A percentile compares a stretch with the other conserved stretches of the same genome.
These are phyloP conservation scores for Larix kaempferi DNA, from an alignment of 75 land plant genomes.

Conservation along the genomic window DNA sequence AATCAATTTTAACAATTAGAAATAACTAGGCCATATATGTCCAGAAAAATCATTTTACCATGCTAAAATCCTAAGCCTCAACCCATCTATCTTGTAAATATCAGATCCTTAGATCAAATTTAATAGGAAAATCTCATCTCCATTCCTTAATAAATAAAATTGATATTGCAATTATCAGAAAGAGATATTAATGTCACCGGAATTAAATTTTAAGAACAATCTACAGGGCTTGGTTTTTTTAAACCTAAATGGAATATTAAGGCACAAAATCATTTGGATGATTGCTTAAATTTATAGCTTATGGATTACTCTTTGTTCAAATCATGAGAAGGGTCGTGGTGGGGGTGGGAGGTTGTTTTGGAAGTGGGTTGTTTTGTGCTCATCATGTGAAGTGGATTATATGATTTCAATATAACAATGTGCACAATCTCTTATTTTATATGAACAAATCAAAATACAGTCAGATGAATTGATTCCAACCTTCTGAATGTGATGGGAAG, in stretches of 20 bases:
- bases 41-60: not conserved
- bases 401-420: not conserved
- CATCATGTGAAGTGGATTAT: not conserved
- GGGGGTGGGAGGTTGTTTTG: not conserved
- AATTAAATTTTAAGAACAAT: not conserved
- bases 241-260: not conserved
- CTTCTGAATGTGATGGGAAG: slow-evolving; percentile 14
- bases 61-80: not conserved
- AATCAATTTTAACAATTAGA: not conserved
- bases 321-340: not conserved
- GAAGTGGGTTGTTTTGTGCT: not conserved
- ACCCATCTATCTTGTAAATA: not conserved
- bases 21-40: not conserved
- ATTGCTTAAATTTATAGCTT: not conserved
- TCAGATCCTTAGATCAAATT: not conserved
- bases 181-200: not conserved
- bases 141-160: not conserved
- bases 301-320: not conserved
- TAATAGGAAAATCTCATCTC: not conserved
- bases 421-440: not conserved
- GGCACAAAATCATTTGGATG: not conserved
- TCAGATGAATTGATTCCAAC: not conserved
- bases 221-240: no score
- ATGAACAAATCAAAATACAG: not conserved
- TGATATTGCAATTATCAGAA: not conserved